Base-by-base conservation (phyloP, 139 green algal genomes). In the Volvox africanus region DNA sequence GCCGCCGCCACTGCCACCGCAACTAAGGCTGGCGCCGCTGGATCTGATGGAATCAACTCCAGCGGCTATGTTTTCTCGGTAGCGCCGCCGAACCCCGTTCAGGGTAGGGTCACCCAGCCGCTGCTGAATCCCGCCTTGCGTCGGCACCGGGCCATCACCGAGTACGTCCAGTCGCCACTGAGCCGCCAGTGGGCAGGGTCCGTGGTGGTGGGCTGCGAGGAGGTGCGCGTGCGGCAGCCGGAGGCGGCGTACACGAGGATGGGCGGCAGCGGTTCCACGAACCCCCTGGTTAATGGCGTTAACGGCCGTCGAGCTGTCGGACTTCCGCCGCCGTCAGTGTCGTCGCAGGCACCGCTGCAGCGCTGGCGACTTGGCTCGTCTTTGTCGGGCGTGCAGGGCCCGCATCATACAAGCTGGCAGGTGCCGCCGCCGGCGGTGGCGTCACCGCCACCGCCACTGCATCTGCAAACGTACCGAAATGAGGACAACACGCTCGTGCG, bases 81-180 rank as follows among this genome's bases (percentile, higher is more conserved):
- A 14, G 9, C 9, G 44, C 44, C 44, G 44, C 44, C 44, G 2
- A 33, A 79, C 28, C 71, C 71, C n/a, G 22, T 12, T 28, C n/a
- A n/a, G n/a, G 65, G 21, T 12, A 6, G 65, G 21, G 65, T 12
- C 65, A 36, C n/a, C 14, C 32, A 79, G 28, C 26, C 71, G 13
- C 75, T 71, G 50, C 24, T 73, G 44, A 55, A 55, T 55, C 44
- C 44, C 44, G 9, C 9, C 44, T 55, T 55, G 80, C 44, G 85
- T 28, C 85, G 85, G 3, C 85, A 82, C 22, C 62, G 85, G 1
- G 11, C 17, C 1, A 14, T 33, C 17, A 19, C 26, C 18, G 69
- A 73, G 37, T 89, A 89, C 16, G 69, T 89, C 2, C 85, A 89
- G 85, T 89, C 85, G 17, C 85, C 85, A 68, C 85, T 89, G 2